A percentile compares a stretch with the other conserved stretches of the same genome.
These are phyloP conservation scores for Endoconidiophora laricicola DNA, from an alignment of 2,329 filamentous ascomycete species.

Conservation along the genomic window DNA sequence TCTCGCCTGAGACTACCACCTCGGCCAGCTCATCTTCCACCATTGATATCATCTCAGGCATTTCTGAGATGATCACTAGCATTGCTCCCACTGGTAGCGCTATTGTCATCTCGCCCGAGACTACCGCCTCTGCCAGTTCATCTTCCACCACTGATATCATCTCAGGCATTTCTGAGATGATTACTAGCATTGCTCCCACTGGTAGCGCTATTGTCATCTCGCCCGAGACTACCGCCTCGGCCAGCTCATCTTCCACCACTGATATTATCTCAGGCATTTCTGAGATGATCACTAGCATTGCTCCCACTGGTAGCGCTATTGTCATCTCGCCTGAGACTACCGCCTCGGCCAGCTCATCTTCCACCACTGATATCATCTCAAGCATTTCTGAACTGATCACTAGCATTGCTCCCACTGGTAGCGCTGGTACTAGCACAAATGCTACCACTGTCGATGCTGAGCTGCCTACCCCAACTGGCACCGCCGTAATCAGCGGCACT, in stretches of 20 bases:
- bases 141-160: conserved; percentile 13
- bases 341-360: conserved; percentile 14
- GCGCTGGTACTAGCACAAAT: neutral
- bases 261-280: conserved; percentile 4
- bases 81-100: neutral
- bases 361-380: conserved; percentile 12
- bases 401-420: neutral
- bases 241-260: conserved; percentile 14
- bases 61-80: conserved; percentile 1
- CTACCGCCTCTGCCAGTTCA: conserved; percentile 15
- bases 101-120: conserved; percentile 1
- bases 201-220: neutral
- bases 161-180: neutral
- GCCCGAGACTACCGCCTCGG: conserved; percentile 14
- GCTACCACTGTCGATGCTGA: conserved; percentile 9
- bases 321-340: conserved; percentile 12
- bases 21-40: conserved; percentile 15
- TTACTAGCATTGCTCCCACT: neutral
- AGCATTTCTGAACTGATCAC: conserved; percentile 1
- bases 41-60: conserved; percentile 5
- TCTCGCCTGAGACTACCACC: conserved; percentile 13
- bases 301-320: neutral
- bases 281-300: neutral
- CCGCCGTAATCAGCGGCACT: neutral
- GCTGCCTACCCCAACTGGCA: conserved; percentile 1